These are phyloP conservation scores for Abortiporus biennis DNA, from an alignment of 1,284 basidiomycete genomes.

Conservation along the genomic window DNA sequence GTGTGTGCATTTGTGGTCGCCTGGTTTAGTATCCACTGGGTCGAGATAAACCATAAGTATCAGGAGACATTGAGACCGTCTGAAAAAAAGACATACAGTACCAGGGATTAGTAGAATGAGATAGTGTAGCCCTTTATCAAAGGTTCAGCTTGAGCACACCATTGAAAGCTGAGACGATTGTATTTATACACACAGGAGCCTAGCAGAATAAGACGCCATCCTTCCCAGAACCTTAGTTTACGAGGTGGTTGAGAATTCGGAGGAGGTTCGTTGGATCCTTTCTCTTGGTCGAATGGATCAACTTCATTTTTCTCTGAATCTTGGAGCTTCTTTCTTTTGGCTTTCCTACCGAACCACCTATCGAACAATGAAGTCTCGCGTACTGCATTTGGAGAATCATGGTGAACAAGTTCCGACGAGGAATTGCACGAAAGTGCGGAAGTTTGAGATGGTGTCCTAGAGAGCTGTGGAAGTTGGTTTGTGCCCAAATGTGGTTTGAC, in stretches of 20 bases:
- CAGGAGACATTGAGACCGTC: constrained; percentile 4
- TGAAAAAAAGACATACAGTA: constrained; percentile 37
- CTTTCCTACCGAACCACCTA: constrained; percentile 16
- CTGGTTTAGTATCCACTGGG: constrained; percentile 64
- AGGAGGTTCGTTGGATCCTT: neutral
- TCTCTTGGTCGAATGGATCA: neutral
- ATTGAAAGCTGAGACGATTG: neutral
- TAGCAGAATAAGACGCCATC: constrained; percentile 50
- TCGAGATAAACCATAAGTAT: neutral
- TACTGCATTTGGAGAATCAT: constrained; percentile 7
- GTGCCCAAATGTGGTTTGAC: constrained; percentile 11
- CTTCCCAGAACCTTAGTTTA: constrained; percentile 24
- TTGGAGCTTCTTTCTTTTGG: neutral
- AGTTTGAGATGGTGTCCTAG: constrained; percentile 14
- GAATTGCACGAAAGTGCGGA: constrained; percentile 20
- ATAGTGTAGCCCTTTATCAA: constrained; percentile 54
- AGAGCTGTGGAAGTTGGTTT: constrained; percentile 16
- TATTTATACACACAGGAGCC: constrained; percentile 43
- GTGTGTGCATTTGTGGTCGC: constrained; percentile 50
- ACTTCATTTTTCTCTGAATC: constrained; percentile 5
- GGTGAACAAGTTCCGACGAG: constrained; percentile 19
- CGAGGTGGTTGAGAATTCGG: no score
- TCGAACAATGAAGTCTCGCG: constrained; percentile 11
- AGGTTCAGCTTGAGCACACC: constrained; percentile 1
- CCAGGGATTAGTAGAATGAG: constrained; percentile 54